A percentile compares a stretch with the other conserved stretches of the same genome.
Conservation (phyloP, 345 rosid genomes). For the Bruguiera parviflora region DNA sequence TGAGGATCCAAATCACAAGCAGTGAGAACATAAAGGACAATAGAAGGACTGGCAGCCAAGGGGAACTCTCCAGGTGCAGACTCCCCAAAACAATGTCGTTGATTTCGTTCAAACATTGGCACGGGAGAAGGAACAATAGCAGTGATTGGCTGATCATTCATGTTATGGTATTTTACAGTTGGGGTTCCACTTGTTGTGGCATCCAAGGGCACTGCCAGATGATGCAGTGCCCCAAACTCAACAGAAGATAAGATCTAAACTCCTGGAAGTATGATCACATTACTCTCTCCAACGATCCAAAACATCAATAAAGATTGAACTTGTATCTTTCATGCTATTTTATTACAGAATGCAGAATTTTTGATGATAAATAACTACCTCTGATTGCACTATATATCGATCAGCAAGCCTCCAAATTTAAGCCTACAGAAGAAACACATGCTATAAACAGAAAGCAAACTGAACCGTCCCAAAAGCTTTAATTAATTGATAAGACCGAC, state of each 20-base stretch:
- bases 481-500: conserved; percentile 3
- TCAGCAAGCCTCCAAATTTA: conserved; percentile 46
- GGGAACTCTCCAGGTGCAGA: conserved; percentile 96
- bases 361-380: conserved; percentile 26
- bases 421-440: conserved; percentile 38
- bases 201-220: conserved; percentile 79
- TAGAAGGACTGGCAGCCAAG: conserved; percentile 86
- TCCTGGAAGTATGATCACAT: conserved; percentile 25
- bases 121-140: conserved; percentile 49
- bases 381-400: conserved; percentile 20
- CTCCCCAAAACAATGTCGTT: conserved; percentile 78
- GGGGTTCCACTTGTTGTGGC: conserved; percentile 77
- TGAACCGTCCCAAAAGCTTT: not conserved
- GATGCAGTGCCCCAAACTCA: conserved; percentile 52
- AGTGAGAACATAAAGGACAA: conserved; percentile 89
- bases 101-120: conserved; percentile 56
- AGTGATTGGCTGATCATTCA: conserved; percentile 66
- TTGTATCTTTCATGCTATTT: conserved; percentile 6
- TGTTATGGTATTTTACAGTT: conserved; percentile 55
- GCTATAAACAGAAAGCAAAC: not conserved
- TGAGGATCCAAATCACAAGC: conserved; percentile 80
- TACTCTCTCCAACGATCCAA: conserved; percentile 21
- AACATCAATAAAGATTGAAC: conserved; percentile 7
- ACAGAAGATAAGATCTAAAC: conserved; percentile 29
- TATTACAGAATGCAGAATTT: conserved; percentile 1